phyloP scores from a whole-genome alignment of 176 grass and related monocot genomes.

The Luzula sylvatica region DNA sequence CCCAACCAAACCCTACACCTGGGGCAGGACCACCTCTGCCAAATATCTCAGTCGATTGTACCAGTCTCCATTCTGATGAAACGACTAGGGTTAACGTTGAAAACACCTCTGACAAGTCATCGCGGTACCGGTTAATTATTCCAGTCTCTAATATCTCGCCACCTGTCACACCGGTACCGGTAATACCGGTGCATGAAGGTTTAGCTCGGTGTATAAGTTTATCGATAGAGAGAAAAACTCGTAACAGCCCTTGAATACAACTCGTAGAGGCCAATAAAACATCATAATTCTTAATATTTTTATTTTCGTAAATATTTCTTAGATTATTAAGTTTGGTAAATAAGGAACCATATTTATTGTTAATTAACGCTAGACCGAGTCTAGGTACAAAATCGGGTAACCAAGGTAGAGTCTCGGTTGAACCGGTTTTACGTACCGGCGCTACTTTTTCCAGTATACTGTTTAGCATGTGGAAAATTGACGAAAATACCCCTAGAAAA shows the following conservation, averaged over 20 bases:
- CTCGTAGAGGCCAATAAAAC: conserved; percentile 51
- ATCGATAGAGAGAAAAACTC: conserved; percentile 48
- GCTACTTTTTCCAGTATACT: conserved; percentile 60
- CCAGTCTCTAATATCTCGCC: conserved; percentile 70
- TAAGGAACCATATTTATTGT: conserved; percentile 35
- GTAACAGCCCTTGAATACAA: conserved; percentile 70
- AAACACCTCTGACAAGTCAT: conserved; percentile 43
- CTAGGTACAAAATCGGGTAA: conserved; percentile 84
- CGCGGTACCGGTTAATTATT: conserved; percentile 52
- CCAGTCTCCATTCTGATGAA: conserved; percentile 37
- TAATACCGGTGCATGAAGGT: conserved; percentile 28
- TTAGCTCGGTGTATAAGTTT: conserved; percentile 42
- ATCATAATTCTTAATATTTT: conserved; percentile 18
- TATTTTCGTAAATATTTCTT: conserved; percentile 34
- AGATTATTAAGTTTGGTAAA: conserved; percentile 38
- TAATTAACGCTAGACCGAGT: conserved; percentile 62
- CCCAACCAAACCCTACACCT: conserved; percentile 96
- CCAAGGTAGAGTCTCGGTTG: conserved; percentile 30
- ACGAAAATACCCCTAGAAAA: conserved; percentile 70
- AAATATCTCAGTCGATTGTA: conserved; percentile 68
- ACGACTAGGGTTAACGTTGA: conserved; percentile 30
- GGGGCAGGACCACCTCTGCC: conserved; percentile 88
- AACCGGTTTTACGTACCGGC: too few species aligned
- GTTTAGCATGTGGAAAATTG: conserved; percentile 72
- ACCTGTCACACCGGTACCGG: conserved; percentile 27